A percentile compares a stretch with the other conserved stretches of the same genome.
Conservation (phyloP, 2,329 filamentous ascomycete genomes). For the Leptographium flavum region DNA sequence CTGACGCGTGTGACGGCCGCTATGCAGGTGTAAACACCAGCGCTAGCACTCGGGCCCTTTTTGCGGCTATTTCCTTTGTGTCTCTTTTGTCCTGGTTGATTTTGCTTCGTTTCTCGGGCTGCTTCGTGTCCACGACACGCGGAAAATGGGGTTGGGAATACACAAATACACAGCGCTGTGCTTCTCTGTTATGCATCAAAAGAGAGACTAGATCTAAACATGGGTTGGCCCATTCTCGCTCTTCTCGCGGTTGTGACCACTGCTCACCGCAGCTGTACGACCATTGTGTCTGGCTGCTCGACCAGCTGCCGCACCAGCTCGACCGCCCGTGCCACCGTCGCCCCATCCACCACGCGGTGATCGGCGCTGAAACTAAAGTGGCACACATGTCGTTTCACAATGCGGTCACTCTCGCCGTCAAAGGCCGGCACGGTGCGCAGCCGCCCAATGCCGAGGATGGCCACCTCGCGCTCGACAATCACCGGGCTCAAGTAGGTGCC, state of each 20-base stretch:
- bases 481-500: slow-evolving; percentile 86
- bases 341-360: slow-evolving; percentile 86
- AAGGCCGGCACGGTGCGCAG: slow-evolving; percentile 74
- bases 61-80: too few relatives aligned
- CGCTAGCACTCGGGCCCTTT: too few relatives aligned
- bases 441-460: slow-evolving; percentile 78
- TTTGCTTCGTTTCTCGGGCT: background rate
- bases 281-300: slow-evolving; percentile 77
- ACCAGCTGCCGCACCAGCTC: slow-evolving; percentile 65
- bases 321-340: slow-evolving; percentile 83
- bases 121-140: too few relatives aligned
- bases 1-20: slow-evolving; percentile 32
- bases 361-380: slow-evolving; percentile 97
- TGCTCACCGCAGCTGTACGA: slow-evolving; percentile 61
- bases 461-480: slow-evolving; percentile 80
- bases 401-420: slow-evolving; percentile 42
- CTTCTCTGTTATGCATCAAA: too few relatives aligned
- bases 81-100: background rate
- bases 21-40: background rate
- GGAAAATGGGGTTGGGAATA: too few relatives aligned
- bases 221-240: background rate
- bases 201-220: background rate
- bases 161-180: too few relatives aligned
- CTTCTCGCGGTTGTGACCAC: too few relatives aligned
- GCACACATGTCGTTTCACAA: slow-evolving; percentile 66